phyloP scores from a whole-genome alignment of 1,284 basidiomycete species.

The Sporisorium iseilematis-ciliati region DNA sequence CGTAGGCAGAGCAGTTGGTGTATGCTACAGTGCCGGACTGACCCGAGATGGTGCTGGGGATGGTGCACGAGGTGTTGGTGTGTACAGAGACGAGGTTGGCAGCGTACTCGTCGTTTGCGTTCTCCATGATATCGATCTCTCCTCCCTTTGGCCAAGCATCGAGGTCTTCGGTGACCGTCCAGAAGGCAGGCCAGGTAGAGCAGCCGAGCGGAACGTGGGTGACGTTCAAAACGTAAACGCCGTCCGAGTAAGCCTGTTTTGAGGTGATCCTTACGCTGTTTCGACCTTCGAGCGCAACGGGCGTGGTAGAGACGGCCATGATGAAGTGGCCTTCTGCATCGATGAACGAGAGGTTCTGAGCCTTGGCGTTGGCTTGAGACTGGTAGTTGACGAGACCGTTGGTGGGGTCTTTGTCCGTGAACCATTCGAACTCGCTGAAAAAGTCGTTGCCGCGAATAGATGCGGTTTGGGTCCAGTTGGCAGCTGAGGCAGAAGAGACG shows the following conservation, averaged over 20 bases:
- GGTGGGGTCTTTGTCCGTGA: constrained; percentile 56
- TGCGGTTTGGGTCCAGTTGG: constrained; percentile 48
- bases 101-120: constrained; percentile 63
- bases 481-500: constrained; percentile 17
- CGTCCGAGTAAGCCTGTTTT: constrained; percentile 58
- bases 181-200: constrained; percentile 68
- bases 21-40: constrained; percentile 51
- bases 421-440: constrained; percentile 58
- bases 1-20: constrained; percentile 58
- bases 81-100: constrained; percentile 59
- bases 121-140: constrained; percentile 68
- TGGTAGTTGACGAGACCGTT: constrained; percentile 65
- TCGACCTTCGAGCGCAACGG: constrained; percentile 46
- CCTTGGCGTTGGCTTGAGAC: constrained; percentile 33
- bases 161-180: constrained; percentile 62
- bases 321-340: constrained; percentile 50
- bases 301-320: constrained; percentile 60
- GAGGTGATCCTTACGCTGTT: constrained; percentile 62
- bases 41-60: constrained; percentile 22
- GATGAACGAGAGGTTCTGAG: constrained; percentile 61
- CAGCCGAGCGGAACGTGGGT: constrained; percentile 64
- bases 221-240: constrained; percentile 65
- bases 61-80: constrained; percentile 50
- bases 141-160: constrained; percentile 63
- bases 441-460: constrained; percentile 49